A percentile compares a stretch with the other conserved stretches of the same genome.
Evolutionary conservation across 768 basidiomycete genomes (phyloP).

Genomic region (Hemileccinum rubropunctum): DNA sequence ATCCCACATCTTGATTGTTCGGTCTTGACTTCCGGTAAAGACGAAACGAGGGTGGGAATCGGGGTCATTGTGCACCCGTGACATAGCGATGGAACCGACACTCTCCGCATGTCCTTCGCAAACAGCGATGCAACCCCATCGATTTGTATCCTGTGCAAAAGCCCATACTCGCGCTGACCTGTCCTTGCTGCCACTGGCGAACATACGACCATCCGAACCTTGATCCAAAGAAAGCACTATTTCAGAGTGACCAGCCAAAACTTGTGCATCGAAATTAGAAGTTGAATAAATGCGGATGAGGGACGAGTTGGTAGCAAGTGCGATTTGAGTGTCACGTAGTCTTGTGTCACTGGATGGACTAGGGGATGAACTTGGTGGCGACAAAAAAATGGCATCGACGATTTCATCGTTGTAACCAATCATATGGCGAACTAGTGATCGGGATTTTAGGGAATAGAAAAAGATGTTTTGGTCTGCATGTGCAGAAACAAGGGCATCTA

Average conservation of each 20-base stretch:
- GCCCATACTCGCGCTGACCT: constrained; percentile 85
- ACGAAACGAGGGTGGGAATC: constrained; percentile 55
- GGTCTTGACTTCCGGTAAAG: constrained; percentile 95
- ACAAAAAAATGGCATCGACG: constrained; percentile 82
- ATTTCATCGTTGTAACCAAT: constrained; percentile 99
- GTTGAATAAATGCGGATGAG: constrained; percentile 88
- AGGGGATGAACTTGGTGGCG: constrained; percentile 33
- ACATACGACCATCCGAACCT: constrained; percentile 59
- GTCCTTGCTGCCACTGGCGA: constrained; percentile 95
- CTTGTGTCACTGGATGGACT: constrained; percentile 17
- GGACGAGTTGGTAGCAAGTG: constrained; percentile 96
- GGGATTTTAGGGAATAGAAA: constrained; percentile 76
- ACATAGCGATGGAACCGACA: constrained; percentile 84
- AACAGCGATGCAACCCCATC: constrained; percentile 69
- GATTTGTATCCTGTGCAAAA: constrained; percentile 8
- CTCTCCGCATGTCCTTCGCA: constrained; percentile 96
- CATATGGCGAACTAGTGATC: constrained; percentile 69
- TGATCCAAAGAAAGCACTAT: constrained; percentile 86
- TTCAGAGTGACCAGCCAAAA: constrained; percentile 86
- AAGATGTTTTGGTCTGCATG: constrained; percentile 98
- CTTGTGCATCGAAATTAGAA: constrained; percentile 71
- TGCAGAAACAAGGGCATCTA: constrained; percentile 69
- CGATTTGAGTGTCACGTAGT: constrained; percentile 67
- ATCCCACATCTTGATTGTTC: constrained; percentile 99
- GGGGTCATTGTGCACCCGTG: constrained; percentile 38